These are phyloP conservation scores for Phytophthora foliorum DNA, from an alignment of 352 stramenopile species.

Conservation along the genomic window DNA sequence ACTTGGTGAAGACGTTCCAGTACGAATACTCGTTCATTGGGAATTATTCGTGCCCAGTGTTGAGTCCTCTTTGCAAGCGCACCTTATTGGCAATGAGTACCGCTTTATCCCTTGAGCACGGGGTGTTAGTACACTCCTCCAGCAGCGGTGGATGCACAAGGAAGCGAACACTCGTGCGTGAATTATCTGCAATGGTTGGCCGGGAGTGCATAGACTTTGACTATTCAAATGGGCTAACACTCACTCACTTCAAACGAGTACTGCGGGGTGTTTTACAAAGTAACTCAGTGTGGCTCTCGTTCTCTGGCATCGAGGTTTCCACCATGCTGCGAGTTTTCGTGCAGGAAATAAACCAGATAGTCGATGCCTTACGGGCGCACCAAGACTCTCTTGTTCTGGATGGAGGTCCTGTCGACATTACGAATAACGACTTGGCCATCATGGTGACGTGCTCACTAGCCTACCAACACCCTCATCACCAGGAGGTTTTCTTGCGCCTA, in stretches of 20 bases:
- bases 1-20: slow-evolving; percentile 67
- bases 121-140: slow-evolving; percentile 53
- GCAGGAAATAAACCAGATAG: slow-evolving; percentile 56
- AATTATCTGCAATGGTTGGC: slow-evolving; percentile 57
- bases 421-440: slow-evolving; percentile 45
- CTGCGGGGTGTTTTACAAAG: slow-evolving; percentile 52
- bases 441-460: slow-evolving; percentile 49
- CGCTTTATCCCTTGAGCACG: slow-evolving; percentile 63
- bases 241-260: slow-evolving; percentile 50
- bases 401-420: slow-evolving; percentile 45
- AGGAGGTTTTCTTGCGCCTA: slow-evolving; percentile 57
- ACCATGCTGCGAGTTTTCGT: slow-evolving; percentile 46
- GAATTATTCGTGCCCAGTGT: slow-evolving; percentile 46
- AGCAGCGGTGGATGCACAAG: slow-evolving; percentile 32
- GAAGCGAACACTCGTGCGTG: slow-evolving; percentile 55
- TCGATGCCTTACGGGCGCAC: slow-evolving; percentile 51
- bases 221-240: slow-evolving; percentile 44
- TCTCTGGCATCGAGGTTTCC: slow-evolving; percentile 52
- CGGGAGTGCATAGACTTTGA: slow-evolving; percentile 53
- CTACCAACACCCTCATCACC: slow-evolving; percentile 38
- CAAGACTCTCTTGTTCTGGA: slow-evolving; percentile 48
- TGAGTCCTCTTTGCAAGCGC: slow-evolving; percentile 72
- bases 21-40: slow-evolving; percentile 75
- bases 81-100: slow-evolving; percentile 64
- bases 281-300: slow-evolving; percentile 50